Base-by-base conservation (phyloP, 139 green algal species). In the Picochlorum sp. region DNA sequence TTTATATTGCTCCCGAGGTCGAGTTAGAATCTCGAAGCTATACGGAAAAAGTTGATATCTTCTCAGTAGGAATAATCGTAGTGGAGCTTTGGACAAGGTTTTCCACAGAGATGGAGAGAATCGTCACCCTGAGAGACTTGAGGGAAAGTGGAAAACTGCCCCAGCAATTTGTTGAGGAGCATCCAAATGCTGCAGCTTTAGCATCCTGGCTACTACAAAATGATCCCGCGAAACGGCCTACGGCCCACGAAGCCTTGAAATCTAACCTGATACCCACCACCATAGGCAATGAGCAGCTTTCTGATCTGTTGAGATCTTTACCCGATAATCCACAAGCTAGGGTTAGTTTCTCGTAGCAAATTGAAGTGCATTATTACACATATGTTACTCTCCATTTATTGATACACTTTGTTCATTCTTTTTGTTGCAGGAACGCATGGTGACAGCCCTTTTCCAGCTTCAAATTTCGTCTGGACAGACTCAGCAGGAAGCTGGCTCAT, bases 21-120 rank as follows among this genome's bases (percentile, higher is more conserved):
- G 60, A 58, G 3, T 59, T 89, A 9, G 78, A 77, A 16, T 85
- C 76, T 76, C 61, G 77, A 5, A 70, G 65, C 37, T n/a, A 91
- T 55, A 77, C 89, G 62, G 84, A 86, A 6, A 86, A 86, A 73
- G 78, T 81, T 49, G 18, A 49, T 33, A 41, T 59, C 35, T 61
- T 55, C 78, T 84, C 67, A 37, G 72, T 95, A 50, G 87, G 89
- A 3, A 74, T 97, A 1, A 70, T 95, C 16, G 69, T 78, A 35
- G 91, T 95, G 63, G 89, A 97, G 80, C 61, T 96, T 49, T 97
- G 83, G 83, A 77, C 91, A 63, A 79, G 77, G 13, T 96, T 97
- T 63, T 22, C 57, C 16, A 97, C 89, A 0, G 86, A 50, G 50
- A 96, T 94, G 84, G 89, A 97, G 80, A 74, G 88, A 0, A 73